Base-by-base conservation (phyloP, 768 basidiomycete species). In the Peribolospora baueri region DNA sequence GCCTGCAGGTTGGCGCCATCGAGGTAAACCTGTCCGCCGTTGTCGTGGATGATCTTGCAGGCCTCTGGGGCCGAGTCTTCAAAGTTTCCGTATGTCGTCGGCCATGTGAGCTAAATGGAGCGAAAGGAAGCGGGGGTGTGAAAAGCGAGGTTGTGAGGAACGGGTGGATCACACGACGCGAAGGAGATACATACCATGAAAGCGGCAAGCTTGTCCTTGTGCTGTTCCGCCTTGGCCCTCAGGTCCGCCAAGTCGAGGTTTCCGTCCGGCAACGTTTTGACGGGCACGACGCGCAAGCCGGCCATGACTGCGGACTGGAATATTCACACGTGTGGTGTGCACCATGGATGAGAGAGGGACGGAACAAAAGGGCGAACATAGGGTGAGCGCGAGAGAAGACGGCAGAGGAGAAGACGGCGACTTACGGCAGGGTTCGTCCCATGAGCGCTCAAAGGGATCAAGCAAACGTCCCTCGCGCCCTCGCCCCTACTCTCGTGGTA, bases 1-100 rank as follows among this genome's bases (percentile, higher is more conserved):
- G 87, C 87, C 65, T 93, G 91, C 59, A 93, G 72, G 65, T 97
- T 97, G 48, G 90, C 90, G 71, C 86, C 86, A 65, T 98, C 93
- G 54, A 98, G 74, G 70, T 97, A 98, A 42, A 98, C 91, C 65
- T 59, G 64, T 10, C 93, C 93, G 13, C 91, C 91, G 62, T 84
- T 79, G 54, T 86, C 76, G 65, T 98, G 93, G 42, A 93, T 82
- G 63, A 93, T 86, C 63, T 82, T 72, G 73, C 87, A 91, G 37
- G 90, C 91, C 74, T 85, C 65, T 41, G 68, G 62, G 46, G 57
- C 6, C 37, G 50, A 57, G 9, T 81, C 76, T 66, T 98, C 93
- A 63, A 97, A 97, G 14, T 97, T 91, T 62, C 93, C 93, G 59
- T 88, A 98, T 0, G 93, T 97, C 4, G 88, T 93, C 0, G 90